Evolutionary conservation across 768 basidiomycete species (phyloP), one percentile per base, ranked within the genome.

Genomic region (Collybia sordida): DNA sequence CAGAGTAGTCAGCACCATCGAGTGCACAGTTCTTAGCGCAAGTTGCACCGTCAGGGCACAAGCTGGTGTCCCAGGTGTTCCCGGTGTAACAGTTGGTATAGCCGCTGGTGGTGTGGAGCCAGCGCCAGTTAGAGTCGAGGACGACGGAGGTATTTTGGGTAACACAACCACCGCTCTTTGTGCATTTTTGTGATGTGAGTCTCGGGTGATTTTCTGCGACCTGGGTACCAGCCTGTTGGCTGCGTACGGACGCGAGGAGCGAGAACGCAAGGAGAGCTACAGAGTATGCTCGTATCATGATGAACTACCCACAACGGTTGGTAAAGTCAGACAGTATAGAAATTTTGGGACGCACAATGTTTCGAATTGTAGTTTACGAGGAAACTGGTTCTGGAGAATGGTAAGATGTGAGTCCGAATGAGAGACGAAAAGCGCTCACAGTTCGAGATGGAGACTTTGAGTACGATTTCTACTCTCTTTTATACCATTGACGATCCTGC

Each of bases 71-170:
- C 79, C 79, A 83, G 15, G 68, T 62, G 70, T 82, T 81, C 28
- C 81, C 80, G 53, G 75, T 80, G 71, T 82, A 81, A 60, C 81
- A 75, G 64, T 72, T 72, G 50, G 65, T 68, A 65, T 67, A 64
- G 44, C 62, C 60, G 43, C 54, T 57, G 45, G 66, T 67, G 35
- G 60, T 59, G 63, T 80, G 77, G 37, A 76, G 59, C 78, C 78
- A 81, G 52, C 81, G 78, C 78, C 78, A 82, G 70, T 81, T 81
- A 51, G 75, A 58, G 64, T 82, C 80, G 64, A 83, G 71, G 45
- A 75, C 73, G 58, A 83, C 68, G 31, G 65, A 47, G 14, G 69
- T 69, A 24, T 61, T 55, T 37, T 65, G 62, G n/a, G 67, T 70
- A 5, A 64, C 67, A 65, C 80, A 80, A 24, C 66, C 63, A 41